Evolutionary conservation across 2,329 filamentous ascomycete genomes (phyloP).

Genomic region (Aschersonia sp.): DNA sequence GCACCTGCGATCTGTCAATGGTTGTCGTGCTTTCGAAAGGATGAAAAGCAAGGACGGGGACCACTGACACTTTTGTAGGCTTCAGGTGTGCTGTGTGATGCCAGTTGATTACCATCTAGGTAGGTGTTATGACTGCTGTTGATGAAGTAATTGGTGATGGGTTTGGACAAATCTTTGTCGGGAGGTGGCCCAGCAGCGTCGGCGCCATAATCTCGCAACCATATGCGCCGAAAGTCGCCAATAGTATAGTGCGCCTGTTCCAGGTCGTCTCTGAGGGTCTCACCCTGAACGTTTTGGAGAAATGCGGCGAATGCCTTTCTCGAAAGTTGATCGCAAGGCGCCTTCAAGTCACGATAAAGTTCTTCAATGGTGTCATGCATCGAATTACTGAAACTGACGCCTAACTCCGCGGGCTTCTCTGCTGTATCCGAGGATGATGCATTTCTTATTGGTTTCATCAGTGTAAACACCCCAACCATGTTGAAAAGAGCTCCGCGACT

Average conservation of each 20-base stretch:
- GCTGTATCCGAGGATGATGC: conserved; percentile 10
- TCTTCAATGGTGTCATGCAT: conserved; percentile 32
- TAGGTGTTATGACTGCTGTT: conserved; percentile 95
- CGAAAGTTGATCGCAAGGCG: conserved; percentile 14
- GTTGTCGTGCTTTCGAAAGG: not conserved
- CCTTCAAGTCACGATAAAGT: conserved; percentile 31
- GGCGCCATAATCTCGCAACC: conserved; percentile 27
- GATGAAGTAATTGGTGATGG: conserved; percentile 83
- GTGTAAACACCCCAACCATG: conserved; percentile 19
- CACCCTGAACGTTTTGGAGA: conserved; percentile 33
- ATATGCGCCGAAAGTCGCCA: conserved; percentile 35
- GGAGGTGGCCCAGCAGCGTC: conserved; percentile 28
- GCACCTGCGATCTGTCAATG: conserved; percentile 18
- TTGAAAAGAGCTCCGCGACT: conserved; percentile 14
- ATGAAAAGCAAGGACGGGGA: not conserved
- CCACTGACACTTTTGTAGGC: conserved; percentile 58
- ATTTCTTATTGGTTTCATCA: conserved; percentile 10
- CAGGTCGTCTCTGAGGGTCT: conserved; percentile 17
- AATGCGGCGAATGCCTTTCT: conserved; percentile 30
- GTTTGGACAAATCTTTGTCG: conserved; percentile 45
- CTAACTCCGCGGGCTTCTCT: conserved; percentile 8
- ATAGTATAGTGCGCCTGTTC: conserved; percentile 27
- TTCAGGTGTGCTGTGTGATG: conserved; percentile 60
- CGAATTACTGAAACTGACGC: conserved; percentile 29
- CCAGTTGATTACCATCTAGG: conserved; percentile 72